Evolutionary conservation across 2,329 filamentous ascomycete genomes (phyloP).

Genomic region (Aspergillus spinulosporus): DNA sequence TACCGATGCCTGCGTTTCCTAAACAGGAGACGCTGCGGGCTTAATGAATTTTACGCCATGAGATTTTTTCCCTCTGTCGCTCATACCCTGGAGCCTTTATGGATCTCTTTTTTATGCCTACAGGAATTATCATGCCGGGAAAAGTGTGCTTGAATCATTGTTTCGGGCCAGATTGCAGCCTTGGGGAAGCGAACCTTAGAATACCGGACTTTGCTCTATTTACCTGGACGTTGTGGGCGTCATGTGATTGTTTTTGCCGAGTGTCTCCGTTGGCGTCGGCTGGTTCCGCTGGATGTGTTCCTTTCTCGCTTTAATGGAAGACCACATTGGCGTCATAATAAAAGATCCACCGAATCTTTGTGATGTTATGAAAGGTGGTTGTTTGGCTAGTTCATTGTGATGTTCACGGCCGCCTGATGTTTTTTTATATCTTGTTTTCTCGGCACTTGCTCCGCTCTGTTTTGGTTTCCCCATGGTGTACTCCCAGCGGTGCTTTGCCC

Average conservation of each 20-base stretch:
- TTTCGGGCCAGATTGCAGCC: constrained; percentile 21
- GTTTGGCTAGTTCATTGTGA: constrained; percentile 26
- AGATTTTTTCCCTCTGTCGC: constrained; percentile 16
- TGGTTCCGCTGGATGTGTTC: constrained; percentile 17
- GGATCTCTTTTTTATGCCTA: constrained; percentile 21
- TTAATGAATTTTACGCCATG: constrained; percentile 16
- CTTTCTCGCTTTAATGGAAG: constrained; percentile 11
- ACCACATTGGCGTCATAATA: constrained; percentile 19
- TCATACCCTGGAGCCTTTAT: constrained; percentile 13
- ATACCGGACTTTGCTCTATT: constrained; percentile 22
- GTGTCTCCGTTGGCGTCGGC: constrained; percentile 16
- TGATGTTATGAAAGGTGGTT: constrained; percentile 33
- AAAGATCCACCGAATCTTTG: constrained; percentile 24
- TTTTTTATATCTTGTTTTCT: constrained; percentile 16
- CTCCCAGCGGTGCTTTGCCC: constrained; percentile 19
- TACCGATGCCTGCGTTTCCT: constrained; percentile 14
- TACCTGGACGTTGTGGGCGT: constrained; percentile 22
- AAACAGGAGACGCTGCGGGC: constrained; percentile 12
- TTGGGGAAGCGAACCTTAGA: constrained; percentile 21
- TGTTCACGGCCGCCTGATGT: constrained; percentile 20
- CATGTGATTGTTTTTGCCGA: constrained; percentile 14
- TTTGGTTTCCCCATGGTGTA: constrained; percentile 22
- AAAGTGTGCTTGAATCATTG: constrained; percentile 20
- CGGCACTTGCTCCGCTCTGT: constrained; percentile 16
- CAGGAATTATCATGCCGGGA: constrained; percentile 19